Conservation (phyloP, 768 basidiomycete genomes). For the Leucosporidium scottii region DNA sequence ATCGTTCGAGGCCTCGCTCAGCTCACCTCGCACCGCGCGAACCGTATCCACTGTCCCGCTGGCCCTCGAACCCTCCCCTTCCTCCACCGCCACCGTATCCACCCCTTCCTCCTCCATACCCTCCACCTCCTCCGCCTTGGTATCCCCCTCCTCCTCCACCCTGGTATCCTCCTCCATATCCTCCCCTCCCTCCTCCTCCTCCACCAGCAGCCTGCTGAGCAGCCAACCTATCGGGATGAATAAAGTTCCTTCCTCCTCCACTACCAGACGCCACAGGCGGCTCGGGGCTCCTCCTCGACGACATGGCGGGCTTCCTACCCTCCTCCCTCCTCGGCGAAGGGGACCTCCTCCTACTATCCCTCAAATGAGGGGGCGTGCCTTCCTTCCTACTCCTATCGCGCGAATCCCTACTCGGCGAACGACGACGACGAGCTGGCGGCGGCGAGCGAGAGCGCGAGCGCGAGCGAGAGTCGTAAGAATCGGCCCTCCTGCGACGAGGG, state of each 20-base stretch:
- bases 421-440: background rate
- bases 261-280: background rate
- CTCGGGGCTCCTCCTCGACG: background rate
- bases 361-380: background rate
- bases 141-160: no score
- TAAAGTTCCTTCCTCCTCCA: background rate
- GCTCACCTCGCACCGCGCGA: no score
- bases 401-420: background rate
- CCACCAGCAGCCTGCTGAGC: constrained; percentile 3
- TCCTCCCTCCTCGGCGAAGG: background rate
- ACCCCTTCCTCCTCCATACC: no score
- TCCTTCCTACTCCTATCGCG: background rate
- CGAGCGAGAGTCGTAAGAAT: no score
- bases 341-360: background rate
- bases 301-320: background rate
- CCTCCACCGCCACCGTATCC: no score
- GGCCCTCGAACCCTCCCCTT: no score
- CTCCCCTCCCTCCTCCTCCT: constrained; percentile 1
- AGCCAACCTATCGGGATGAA: constrained; percentile 1
- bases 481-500: no score
- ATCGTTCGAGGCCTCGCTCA: no score
- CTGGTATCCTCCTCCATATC: background rate
- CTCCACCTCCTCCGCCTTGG: no score
- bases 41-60: no score
- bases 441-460: constrained; percentile 7